Base-by-base conservation (phyloP, 495 filamentous ascomycete genomes). In the Tuber magnatum region DNA sequence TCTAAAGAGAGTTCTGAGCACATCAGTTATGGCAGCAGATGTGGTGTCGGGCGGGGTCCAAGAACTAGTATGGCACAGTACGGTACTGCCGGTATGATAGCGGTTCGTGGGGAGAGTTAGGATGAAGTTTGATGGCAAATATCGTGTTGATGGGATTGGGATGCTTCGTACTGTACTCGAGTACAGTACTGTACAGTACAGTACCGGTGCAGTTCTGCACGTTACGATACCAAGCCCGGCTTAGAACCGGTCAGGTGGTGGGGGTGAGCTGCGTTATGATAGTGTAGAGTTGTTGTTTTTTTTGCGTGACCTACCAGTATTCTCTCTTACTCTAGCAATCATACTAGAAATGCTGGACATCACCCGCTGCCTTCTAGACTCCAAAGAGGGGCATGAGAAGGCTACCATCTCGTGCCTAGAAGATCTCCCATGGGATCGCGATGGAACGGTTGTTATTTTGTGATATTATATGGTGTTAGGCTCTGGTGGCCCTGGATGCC, bases 401-500 rank as follows among this genome's bases (percentile, higher is more conserved):
- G 56, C 56, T 65, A 14, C 28, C 56, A 65, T 65, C 56, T 35
- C 14, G 28, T 65, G 56, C 56, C 56, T 14, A 65, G 56, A 32
- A 16, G 56, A 65, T 65, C 56, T 65, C 56, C 28, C 56, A 65
- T 16, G 28, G 56, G 28, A 35, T 35, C 28, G 56, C 56, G 28
- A 28, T 28, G 56, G 56, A 20, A 35, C 56, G 56, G 56, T 32
- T 35, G 8, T 35, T 65, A 65, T 65, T 65, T 65, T 65, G 56
- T 65, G 56, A 65, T 35, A 65, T 35, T 65, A 20, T 35, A 32
- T n/a, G 28, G 56, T 35, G 56, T 18, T 32, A 65, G 32, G 16
- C 56, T 65, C 56, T 65, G n/a, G 56, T 65, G 56, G 56, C 56
- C 56, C 28, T 65, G 56, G 56, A 12, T 65, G 56, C 56, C 56